phyloP scores from a whole-genome alignment of 2,329 filamentous ascomycete genomes.

The Fusarium robinianum region DNA sequence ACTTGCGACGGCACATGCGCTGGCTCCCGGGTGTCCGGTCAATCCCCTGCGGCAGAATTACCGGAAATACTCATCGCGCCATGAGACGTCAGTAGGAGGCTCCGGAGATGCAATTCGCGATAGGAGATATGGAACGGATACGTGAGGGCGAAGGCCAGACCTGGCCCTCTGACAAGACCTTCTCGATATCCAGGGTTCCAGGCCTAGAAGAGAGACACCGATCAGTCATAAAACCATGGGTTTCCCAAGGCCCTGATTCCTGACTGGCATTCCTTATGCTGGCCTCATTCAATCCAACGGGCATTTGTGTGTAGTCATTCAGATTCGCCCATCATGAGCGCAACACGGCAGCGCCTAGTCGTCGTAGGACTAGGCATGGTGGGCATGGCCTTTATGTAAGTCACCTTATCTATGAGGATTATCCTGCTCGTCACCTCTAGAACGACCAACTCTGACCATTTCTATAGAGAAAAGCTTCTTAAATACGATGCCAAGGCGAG shows the following conservation, averaged over 20 bases:
- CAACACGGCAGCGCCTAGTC: slow-evolving; percentile 66
- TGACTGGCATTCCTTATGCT: not conserved
- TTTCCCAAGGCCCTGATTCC: not conserved
- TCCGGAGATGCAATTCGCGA: slow-evolving; percentile 34
- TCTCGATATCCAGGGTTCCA: slow-evolving; percentile 14
- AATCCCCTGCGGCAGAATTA: not conserved
- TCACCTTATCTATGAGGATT: slow-evolving; percentile 27
- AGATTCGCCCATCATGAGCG: slow-evolving; percentile 20
- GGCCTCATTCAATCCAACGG: not conserved
- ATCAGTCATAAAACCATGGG: slow-evolving; percentile 27
- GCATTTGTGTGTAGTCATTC: slow-evolving; percentile 1
- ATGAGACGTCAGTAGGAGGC: not conserved
- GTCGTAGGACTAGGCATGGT: slow-evolving; percentile 93
- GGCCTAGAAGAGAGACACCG: slow-evolving; percentile 11
- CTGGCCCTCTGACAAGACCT: not conserved
- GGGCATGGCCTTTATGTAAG: slow-evolving; percentile 84
- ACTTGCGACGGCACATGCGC: too few relatives aligned
- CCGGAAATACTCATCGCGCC: slow-evolving; percentile 33
- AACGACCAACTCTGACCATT: slow-evolving; percentile 20
- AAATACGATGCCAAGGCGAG: slow-evolving; percentile 77
- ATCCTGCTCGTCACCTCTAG: too few relatives aligned
- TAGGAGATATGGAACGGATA: slow-evolving; percentile 23
- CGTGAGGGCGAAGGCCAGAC: slow-evolving; percentile 3
- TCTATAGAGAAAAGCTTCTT: slow-evolving; percentile 77
- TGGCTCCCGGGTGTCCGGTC: too few relatives aligned